Evolutionary conservation across 768 basidiomycete genomes (phyloP), one percentile per base, ranked within the genome.

Genomic region (Lentinula sp.): DNA sequence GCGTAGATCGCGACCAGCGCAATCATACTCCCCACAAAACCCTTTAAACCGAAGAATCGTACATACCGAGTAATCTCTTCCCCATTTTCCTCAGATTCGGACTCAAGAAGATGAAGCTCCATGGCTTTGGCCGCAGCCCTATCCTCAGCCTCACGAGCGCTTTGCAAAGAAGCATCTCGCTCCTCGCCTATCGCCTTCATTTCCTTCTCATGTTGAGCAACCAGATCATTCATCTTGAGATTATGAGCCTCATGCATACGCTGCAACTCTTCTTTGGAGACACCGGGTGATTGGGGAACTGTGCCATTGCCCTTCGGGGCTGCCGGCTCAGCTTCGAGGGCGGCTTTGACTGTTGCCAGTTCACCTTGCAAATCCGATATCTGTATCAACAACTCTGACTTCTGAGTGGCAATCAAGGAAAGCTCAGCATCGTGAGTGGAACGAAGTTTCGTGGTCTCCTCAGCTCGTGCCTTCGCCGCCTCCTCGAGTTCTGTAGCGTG

Each of bases 231-330:
- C 65, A 95, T 70, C 76, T 88, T 93, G 63, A 88, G 77, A 69
- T 89, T 90, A 71, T 95, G 93, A 5, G 93, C 93, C 70, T 91
- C 88, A 64, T 94, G 89, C 68, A 91, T 73, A 67, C 79, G 82
- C 69, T 86, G 84, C 43, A 95, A 73, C 60, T 94, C 91, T 64
- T 91, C 91, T 65, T 85, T 87, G 39, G 89, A 83, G 7, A 91
- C 84, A 15, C 77, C 80, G 8, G 78, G 74, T 1, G 78, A 75
- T 51, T 77, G 71, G 37, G 78, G 70, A 45, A 75, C 73, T 43
- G 55, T 4, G 13, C 84, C 85, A 62, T 87, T 89, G 62, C 73
- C 81, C 72, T 82, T 86, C 3, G 85, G 80, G 3, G 81, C 69
- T 32, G 75, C 70, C n/a, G 73, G 65, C 53, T 82, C 82, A 8